phyloP scores from a whole-genome alignment of 2,329 filamentous ascomycete species.

The Fusarium coffeatum region DNA sequence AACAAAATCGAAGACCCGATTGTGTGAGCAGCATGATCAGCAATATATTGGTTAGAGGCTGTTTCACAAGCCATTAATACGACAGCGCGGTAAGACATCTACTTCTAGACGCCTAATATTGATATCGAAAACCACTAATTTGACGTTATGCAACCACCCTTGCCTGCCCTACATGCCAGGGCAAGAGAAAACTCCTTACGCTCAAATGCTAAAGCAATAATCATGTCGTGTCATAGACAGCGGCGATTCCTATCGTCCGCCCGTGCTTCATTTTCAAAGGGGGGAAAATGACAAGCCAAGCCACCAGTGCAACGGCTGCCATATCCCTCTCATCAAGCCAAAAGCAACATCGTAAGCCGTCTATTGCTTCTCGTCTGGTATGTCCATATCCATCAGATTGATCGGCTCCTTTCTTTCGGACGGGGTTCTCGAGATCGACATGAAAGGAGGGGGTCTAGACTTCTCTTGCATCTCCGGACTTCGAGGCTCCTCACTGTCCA shows the following conservation, averaged over 20 bases:
- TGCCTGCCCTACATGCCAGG: background rate
- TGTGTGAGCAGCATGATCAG: background rate
- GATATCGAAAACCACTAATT: constrained; percentile 4
- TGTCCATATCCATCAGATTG: constrained; percentile 54
- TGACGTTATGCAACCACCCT: constrained; percentile 3
- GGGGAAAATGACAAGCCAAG: background rate
- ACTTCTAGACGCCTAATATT: background rate
- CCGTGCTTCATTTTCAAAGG: background rate
- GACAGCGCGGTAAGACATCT: background rate
- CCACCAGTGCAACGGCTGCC: background rate
- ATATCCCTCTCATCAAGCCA: background rate
- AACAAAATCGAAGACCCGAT: background rate
- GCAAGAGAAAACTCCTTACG: constrained; percentile 30
- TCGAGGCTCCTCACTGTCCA: constrained; percentile 40
- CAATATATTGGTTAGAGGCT: background rate
- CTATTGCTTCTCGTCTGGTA: constrained; percentile 43
- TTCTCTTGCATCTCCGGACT: constrained; percentile 62
- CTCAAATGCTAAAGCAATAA: constrained; percentile 28
- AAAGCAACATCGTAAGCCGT: background rate
- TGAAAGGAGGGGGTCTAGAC: constrained; percentile 44
- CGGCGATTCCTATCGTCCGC: background rate
- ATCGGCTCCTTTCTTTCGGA: constrained; percentile 40
- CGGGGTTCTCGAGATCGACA: constrained; percentile 37
- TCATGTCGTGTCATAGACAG: constrained; percentile 5
- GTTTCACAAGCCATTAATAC: background rate